A percentile compares a stretch with the other conserved stretches of the same genome.
phyloP scores from a whole-genome alignment of 1,284 basidiomycete genomes.

The Melampsora abietis-canadensis region DNA sequence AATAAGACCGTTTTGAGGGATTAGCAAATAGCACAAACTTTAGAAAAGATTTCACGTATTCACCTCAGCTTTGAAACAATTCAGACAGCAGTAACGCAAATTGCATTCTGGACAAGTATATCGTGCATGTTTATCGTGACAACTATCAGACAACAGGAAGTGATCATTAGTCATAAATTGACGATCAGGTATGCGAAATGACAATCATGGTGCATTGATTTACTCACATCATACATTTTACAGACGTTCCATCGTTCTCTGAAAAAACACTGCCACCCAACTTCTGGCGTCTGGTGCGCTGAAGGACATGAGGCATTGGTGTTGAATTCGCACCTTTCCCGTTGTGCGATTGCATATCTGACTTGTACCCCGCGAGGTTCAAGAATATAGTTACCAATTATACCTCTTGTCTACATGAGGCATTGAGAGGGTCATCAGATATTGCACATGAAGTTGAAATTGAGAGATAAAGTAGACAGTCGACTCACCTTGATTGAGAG shows the following conservation, averaged over 20 bases:
- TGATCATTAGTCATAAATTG: no score
- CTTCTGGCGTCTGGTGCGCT: not conserved
- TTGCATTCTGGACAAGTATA: conserved; percentile 38
- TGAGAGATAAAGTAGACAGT: no score
- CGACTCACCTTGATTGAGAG: no score
- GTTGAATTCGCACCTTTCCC: not conserved
- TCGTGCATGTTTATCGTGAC: conserved; percentile 7
- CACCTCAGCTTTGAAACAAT: conserved; percentile 28
- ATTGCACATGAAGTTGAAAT: no score
- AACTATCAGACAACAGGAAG: conserved; percentile 4
- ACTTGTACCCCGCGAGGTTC: no score
- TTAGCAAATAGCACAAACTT: no score
- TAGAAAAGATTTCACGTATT: not conserved
- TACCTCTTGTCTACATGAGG: no score
- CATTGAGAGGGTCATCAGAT: no score
- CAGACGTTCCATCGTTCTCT: not conserved
- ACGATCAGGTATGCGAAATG: not conserved
- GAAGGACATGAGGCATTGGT: not conserved
- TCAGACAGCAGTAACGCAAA: conserved; percentile 24
- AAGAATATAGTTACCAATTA: no score
- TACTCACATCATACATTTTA: not conserved
- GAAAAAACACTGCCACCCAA: not conserved
- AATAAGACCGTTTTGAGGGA: not conserved
- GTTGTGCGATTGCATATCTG: not conserved
- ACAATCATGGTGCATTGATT: not conserved